Percentiles rank a stretch among this genome's conserved stretches.
Evolutionary conservation across 441 rosid genomes (phyloP).

Genomic region (Pelargonium australe): DNA sequence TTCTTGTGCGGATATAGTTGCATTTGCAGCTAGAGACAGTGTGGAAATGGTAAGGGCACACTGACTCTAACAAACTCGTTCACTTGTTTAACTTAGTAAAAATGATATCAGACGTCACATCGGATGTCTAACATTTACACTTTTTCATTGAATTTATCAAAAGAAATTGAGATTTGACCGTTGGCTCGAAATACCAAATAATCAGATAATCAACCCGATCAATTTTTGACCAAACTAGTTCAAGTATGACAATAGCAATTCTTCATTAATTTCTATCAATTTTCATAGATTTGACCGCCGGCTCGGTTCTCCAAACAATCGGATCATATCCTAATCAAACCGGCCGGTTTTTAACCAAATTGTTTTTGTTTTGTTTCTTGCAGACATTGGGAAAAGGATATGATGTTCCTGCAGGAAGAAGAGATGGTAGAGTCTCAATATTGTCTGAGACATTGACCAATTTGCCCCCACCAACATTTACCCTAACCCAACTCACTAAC

Average conservation of each 20-base stretch:
- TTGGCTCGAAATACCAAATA: too few relatives aligned
- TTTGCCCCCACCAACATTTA: conserved; percentile 33
- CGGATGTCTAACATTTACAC: too few relatives aligned
- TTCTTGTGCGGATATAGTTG: conserved; percentile 50
- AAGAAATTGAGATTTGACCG: too few relatives aligned
- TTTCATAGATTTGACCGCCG: too few relatives aligned
- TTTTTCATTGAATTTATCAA: too few relatives aligned
- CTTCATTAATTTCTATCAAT: too few relatives aligned
- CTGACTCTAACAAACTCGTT: conserved; percentile 1
- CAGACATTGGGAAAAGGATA: conserved; percentile 42
- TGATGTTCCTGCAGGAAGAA: conserved; percentile 46
- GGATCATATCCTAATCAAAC: too few relatives aligned
- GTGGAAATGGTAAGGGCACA: conserved; percentile 22
- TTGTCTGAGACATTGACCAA: conserved; percentile 29
- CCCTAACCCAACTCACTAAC: conserved; percentile 33
- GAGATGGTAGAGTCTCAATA: conserved; percentile 41
- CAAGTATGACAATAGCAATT: too few relatives aligned
- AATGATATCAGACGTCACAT: too few relatives aligned
- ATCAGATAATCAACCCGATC: too few relatives aligned
- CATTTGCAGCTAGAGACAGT: conserved; percentile 50
- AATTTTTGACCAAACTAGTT: too few relatives aligned
- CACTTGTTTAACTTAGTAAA: background rate
- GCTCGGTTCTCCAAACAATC: too few relatives aligned
- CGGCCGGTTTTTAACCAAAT: background rate
- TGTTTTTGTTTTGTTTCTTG: background rate